Evolutionary conservation across 2,329 filamentous ascomycete species (phyloP), one percentile per base, ranked within the genome.

Genomic region (Ceratocystiopsis sp.): DNA sequence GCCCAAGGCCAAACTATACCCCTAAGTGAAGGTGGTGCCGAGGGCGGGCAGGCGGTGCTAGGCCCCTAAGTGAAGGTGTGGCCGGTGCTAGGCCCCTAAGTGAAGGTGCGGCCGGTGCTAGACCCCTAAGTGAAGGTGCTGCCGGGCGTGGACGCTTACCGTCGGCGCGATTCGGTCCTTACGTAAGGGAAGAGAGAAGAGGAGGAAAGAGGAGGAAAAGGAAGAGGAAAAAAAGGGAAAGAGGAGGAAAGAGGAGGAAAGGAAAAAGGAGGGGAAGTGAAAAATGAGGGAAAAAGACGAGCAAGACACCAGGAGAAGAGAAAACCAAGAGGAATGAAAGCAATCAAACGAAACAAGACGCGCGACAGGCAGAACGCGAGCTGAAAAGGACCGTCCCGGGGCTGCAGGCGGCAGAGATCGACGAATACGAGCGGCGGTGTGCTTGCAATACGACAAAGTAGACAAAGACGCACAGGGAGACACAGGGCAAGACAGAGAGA

Each of bases 1-100:
- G 25, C 25, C 25, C 19, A 7, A 29, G 7, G 9, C 4, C 2
- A 29, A 8, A 10, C 25, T 29, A 29, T 29, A 2, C 25, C 25
- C 25, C 25, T 29, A 29, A 29, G 25, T 29, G 25, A 29, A 29
- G 44, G 37, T 46, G 42, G 40, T 38, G 35, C 35, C 21, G 35
- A n/a, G n/a, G n/a, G 4, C 19, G 19, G 19, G 7, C 19, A 21
- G 19, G 19, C 19, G 38, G 36, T 41, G 44, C 48, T 50, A 49
- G 44, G 40, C 49, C 48, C 48, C 43, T 49, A 49, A 49, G 46
- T 48, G 44, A 46, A 46, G 44, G 36, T 46, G 42, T 40, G 35
- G 37, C 32, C 21, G 34, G 18, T 38, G 37, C 19, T 14, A 29
- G 21, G 14, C 49, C 48, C 48, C 43, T 49, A 49, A 49, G 46